Conservation (phyloP, 176 grass and related monocot species). For the Oryza meridionalis region DNA sequence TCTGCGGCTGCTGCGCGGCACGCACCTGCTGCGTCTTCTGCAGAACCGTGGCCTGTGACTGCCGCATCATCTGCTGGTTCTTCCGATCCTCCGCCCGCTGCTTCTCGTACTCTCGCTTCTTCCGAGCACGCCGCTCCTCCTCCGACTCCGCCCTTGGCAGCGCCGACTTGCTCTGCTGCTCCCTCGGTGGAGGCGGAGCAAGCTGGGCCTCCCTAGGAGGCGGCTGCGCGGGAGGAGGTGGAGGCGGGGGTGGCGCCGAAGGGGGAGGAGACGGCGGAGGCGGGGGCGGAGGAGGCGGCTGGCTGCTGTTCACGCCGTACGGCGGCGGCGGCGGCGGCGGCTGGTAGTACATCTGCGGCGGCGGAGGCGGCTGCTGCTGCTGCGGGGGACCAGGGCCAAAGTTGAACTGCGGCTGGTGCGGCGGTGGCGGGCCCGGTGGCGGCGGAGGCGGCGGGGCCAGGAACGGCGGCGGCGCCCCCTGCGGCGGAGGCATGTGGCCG, state of each 20-base stretch:
- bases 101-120: constrained; percentile 85
- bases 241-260: constrained; percentile 53
- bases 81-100: constrained; percentile 78
- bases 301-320: constrained; percentile 43
- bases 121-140: constrained; percentile 68
- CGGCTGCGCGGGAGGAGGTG: constrained; percentile 39
- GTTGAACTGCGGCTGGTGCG: constrained; percentile 56
- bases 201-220: constrained; percentile 25
- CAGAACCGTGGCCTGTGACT: constrained; percentile 76
- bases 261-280: constrained; percentile 52
- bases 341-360: constrained; percentile 58
- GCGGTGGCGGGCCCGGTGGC: constrained; percentile 47
- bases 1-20: constrained; percentile 33
- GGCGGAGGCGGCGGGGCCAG: constrained; percentile 48
- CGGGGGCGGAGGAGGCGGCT: constrained; percentile 37
- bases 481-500: constrained; percentile 36
- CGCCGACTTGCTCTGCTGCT: constrained; percentile 44
- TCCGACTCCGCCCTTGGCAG: constrained; percentile 67
- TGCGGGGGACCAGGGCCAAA: constrained; percentile 35
- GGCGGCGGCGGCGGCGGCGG: constrained; percentile 40
- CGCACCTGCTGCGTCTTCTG: constrained; percentile 75
- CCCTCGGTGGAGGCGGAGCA: constrained; percentile 28
- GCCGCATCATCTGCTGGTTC: constrained; percentile 73
- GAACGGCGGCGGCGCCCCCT: constrained; percentile 36
- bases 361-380: constrained; percentile 43